Evolutionary conservation across 495 filamentous ascomycete species (phyloP).

Genomic region (Entonaema liquescens): DNA sequence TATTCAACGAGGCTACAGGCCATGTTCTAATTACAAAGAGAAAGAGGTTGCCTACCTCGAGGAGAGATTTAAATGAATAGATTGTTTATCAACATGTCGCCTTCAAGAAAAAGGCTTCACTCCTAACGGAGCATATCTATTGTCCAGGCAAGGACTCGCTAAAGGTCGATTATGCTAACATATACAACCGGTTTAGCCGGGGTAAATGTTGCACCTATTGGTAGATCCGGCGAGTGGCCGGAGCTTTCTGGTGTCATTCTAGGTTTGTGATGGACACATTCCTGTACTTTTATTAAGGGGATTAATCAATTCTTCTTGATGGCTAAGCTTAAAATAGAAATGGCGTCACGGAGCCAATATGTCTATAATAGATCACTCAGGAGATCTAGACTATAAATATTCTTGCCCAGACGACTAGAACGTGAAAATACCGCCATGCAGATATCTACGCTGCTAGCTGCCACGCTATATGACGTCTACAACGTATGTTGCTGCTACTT

Average conservation of each 20-base stretch:
- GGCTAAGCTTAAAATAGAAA: constrained; percentile 31
- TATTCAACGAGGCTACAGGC: neutral
- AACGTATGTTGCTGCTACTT: neutral
- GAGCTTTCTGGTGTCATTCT: constrained; percentile 10
- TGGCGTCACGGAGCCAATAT: constrained; percentile 1
- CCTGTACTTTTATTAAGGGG: constrained; percentile 12
- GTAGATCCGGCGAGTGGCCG: constrained; percentile 12
- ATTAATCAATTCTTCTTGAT: constrained; percentile 18
- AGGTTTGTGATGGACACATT: constrained; percentile 8
- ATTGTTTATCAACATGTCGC: neutral
- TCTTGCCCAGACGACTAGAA: constrained; percentile 13
- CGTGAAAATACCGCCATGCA: neutral
- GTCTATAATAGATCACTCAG: constrained; percentile 7
- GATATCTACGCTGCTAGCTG: neutral
- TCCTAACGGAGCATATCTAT: neutral
- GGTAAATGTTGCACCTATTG: constrained; percentile 1
- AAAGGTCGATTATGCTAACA: constrained; percentile 11
- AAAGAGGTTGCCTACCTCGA: neutral
- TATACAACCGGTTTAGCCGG: constrained; percentile 40
- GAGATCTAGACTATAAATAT: constrained; percentile 25
- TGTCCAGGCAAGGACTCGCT: constrained; percentile 9
- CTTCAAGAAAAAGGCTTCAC: neutral
- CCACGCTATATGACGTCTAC: constrained; percentile 7
- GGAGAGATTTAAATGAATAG: neutral
- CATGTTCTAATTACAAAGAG: constrained; percentile 1